Base-by-base conservation (phyloP, 2,329 filamentous ascomycete genomes). In the Xylaria hypoxylon region DNA sequence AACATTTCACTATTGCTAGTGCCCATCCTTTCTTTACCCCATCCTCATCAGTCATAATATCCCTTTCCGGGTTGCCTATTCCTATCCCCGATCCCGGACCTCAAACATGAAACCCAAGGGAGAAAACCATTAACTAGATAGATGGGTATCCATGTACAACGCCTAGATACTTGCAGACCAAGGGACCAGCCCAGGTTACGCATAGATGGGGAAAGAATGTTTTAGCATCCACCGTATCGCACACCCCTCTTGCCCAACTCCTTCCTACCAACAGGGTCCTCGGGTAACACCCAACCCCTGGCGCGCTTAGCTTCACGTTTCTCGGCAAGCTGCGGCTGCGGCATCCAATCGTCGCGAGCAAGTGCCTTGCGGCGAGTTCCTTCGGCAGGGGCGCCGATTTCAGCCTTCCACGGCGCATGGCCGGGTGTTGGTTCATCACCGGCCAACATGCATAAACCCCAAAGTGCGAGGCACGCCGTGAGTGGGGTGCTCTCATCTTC, bases 251-350 rank as follows among this genome's bases (percentile, higher is more conserved):
- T 89, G 5, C 89, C 90, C 59, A 90, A 83, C 81, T 94, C 91
- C 80, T 92, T 89, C 73, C 90, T 84, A 8, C 89, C 89, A 11
- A 94, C 83, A 2, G 89, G 83, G 73, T 94, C 92, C 74, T 94
- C 90, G 1, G 92, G 92, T 80, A 89, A 86, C 0, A 93, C 86
- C 92, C 92, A 94, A 0, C 91, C 92, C 33, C 92, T 81, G 2
- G 87, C 84, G 24, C 90, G 80, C 86, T 93, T 94, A 22, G 90
- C 89, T 79, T 92, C 90, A 64, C 88, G 82, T 89, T 92, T 96
- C 86, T 92, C 91, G 35, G 85, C 90, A 72, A 87, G 83, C 82
- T 89, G 92, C 57, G 88, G 89, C 81, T 84, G 88, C 10, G 92
- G 91, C 80, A 94, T 93, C 92, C 92, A 94, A 24, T 81, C 80